These are phyloP conservation scores for Orbilia javanica DNA, from an alignment of 2,329 filamentous ascomycete species.

Conservation along the genomic window DNA sequence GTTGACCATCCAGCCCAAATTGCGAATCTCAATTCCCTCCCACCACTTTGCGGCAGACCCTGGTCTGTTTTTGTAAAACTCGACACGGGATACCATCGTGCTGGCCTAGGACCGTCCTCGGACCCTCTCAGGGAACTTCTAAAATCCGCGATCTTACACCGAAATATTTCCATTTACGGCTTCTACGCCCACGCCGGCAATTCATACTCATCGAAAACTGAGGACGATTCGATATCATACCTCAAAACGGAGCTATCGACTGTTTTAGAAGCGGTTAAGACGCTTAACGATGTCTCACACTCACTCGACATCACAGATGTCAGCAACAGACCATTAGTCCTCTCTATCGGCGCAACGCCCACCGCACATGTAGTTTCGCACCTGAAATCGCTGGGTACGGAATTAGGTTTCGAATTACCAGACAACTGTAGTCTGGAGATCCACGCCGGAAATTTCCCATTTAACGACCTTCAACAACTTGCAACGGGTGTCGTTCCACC, in stretches of 20 bases:
- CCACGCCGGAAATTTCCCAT: constrained; percentile 81
- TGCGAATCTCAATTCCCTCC: constrained; percentile 39
- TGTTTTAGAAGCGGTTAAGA: constrained; percentile 68
- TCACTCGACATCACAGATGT: constrained; percentile 61
- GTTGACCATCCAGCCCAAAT: constrained; percentile 78
- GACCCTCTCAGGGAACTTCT: constrained; percentile 62
- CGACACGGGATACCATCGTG: constrained; percentile 79
- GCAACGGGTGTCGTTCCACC: constrained; percentile 74
- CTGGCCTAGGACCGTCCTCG: constrained; percentile 71
- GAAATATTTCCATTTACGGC: constrained; percentile 69
- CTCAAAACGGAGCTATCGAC: constrained; percentile 73
- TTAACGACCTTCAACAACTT: constrained; percentile 83
- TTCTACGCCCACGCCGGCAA: constrained; percentile 81
- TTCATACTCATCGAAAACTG: constrained; percentile 73
- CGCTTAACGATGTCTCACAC: constrained; percentile 61
- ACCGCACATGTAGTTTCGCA: constrained; percentile 68
- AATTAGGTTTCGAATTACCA: constrained; percentile 59
- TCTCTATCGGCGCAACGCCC: constrained; percentile 82
- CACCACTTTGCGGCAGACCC: constrained; percentile 67
- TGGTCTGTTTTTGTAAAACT: constrained; percentile 78
- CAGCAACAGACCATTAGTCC: constrained; percentile 63
- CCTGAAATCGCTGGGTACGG: constrained; percentile 61
- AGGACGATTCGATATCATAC: constrained; percentile 72
- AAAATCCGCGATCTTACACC: constrained; percentile 60
- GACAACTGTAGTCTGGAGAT: constrained; percentile 72